Evolutionary conservation across 805 yeast genomes (phyloP), one percentile per base, ranked within the genome.

Genomic region (Candida gorgasii): DNA sequence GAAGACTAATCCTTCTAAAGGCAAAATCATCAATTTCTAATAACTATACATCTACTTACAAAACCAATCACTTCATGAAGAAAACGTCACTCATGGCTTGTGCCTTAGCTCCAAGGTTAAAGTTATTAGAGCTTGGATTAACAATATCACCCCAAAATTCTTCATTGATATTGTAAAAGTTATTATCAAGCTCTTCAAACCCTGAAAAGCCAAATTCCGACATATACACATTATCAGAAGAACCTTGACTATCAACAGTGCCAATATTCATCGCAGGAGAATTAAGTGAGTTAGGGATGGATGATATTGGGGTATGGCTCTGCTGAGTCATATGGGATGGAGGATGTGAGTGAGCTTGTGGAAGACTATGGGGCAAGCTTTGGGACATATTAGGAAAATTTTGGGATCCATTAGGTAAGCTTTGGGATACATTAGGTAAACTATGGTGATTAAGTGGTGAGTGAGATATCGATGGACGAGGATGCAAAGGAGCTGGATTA

Each of bases 131-230:
- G 31, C 54, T 64, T 0, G 67, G 55, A 39, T 65, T 65, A 23
- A 76, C 56, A 24, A 76, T 58, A 45, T 83, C 86, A 26, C 80
- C 72, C 89, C 89, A 84, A 51, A 84, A 80, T 54, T 84, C 89
- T 53, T 83, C 89, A 44, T 79, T 80, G 26, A 82, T 58, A 8
- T 80, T 75, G 65, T 74, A 71, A 36, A 72, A 73, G 8, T 81
- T 77, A 51, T 66, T 65, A 35, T 76, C 79, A 15, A 70, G 52
- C 38, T 72, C 49, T 8, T 44, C 46, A 39, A 46, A 44, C 11
- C 49, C 48, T 17, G 46, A 35, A 18, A 46, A 30, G 1, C 45
- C 41, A 27, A 35, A 40, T 12, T 26, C 28, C 8, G 42, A 39
- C 37, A 34, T 34, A 8, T 23, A 19, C 6, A 34, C 28, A 34